These are phyloP conservation scores for Leccinum barrowsii DNA, from an alignment of 768 basidiomycete genomes.

Conservation along the genomic window DNA sequence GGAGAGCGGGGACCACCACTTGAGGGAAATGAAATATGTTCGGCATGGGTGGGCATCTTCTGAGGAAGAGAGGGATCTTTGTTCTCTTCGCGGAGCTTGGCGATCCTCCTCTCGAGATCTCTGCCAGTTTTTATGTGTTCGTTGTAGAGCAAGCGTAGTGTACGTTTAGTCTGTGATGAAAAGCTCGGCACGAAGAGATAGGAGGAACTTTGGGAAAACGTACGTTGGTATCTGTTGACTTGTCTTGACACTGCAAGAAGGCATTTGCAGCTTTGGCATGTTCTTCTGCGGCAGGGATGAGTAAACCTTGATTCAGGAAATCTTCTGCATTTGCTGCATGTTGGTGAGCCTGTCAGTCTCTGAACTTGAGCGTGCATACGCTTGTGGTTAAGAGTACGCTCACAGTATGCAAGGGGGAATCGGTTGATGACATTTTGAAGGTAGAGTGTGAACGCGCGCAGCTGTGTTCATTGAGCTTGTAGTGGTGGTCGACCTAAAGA, in stretches of 20 bases:
- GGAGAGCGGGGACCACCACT: constrained; percentile 11
- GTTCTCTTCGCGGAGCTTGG: constrained; percentile 69
- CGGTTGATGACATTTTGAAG: constrained; percentile 32
- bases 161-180: constrained; percentile 63
- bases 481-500: background rate
- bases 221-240: constrained; percentile 72
- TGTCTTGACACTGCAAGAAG: constrained; percentile 68
- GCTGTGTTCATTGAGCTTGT: constrained; percentile 6
- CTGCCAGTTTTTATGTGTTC: constrained; percentile 69
- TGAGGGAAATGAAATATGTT: constrained; percentile 21
- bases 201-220: constrained; percentile 16
- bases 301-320: constrained; percentile 57
- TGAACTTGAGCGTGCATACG: constrained; percentile 2
- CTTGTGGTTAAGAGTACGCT: constrained; percentile 10
- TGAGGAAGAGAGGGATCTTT: constrained; percentile 76
- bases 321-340: constrained; percentile 82
- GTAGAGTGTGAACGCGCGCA: background rate
- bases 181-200: constrained; percentile 2
- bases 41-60: constrained; percentile 37
- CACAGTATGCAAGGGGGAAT: constrained; percentile 53
- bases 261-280: constrained; percentile 75
- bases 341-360: constrained; percentile 63
- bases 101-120: constrained; percentile 69
- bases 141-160: constrained; percentile 68
- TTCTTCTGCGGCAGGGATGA: constrained; percentile 70